phyloP scores from a whole-genome alignment of 345 rosid species.

The Turritis glabra region DNA sequence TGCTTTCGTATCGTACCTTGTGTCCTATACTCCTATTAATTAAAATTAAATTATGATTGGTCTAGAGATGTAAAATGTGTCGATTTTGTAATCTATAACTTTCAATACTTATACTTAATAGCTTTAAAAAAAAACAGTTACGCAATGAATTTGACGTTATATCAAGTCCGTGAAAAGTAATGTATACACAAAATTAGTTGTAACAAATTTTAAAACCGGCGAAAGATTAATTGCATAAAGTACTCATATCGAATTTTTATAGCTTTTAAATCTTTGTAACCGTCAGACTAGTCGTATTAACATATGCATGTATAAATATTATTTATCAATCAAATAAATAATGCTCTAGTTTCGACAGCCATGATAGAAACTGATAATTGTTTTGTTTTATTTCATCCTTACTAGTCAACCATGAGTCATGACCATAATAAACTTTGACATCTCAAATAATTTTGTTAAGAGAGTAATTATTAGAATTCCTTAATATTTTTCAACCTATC shows the following conservation, averaged over 20 bases:
- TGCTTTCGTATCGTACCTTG: slow-evolving; percentile 12
- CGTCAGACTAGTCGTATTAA: background rate
- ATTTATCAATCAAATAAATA: background rate
- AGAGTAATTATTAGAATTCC: background rate
- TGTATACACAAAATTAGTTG: background rate
- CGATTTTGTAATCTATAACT: no score
- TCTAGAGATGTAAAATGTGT: no score
- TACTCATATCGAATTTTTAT: background rate
- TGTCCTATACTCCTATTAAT: slow-evolving; percentile 19
- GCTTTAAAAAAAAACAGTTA: background rate
- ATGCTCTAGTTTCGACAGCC: background rate
- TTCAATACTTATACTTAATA: background rate
- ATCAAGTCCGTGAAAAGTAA: background rate
- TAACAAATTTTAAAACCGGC: background rate
- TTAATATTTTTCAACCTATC: slow-evolving; percentile 9
- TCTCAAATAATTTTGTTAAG: slow-evolving; percentile 15
- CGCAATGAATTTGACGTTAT: background rate
- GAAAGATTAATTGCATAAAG: background rate
- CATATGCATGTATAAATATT: background rate
- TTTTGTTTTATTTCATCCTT: background rate
- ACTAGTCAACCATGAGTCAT: background rate
- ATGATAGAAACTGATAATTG: background rate
- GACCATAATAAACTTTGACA: background rate
- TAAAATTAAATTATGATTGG: background rate
- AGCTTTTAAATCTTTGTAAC: background rate